phyloP scores from a whole-genome alignment of 2,329 filamentous ascomycete species.

The Cadophora luteo-olivacea region DNA sequence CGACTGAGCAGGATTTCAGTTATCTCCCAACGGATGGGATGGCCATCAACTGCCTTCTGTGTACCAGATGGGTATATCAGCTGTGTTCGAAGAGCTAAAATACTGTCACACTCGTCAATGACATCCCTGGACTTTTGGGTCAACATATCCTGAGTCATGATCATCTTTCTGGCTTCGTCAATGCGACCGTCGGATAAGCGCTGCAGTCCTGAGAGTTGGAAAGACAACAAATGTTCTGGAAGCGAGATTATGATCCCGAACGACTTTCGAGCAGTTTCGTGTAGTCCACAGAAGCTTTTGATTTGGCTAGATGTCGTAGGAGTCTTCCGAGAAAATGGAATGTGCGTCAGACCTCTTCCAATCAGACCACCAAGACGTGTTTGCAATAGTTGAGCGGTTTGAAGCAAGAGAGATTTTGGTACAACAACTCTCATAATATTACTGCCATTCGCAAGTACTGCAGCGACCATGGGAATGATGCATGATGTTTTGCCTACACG shows the following conservation, averaged over 20 bases:
- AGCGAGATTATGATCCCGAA: constrained; percentile 55
- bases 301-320: constrained; percentile 43
- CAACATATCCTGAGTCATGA: constrained; percentile 54
- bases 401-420: constrained; percentile 51
- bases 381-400: constrained; percentile 54
- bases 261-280: constrained; percentile 45
- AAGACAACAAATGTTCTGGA: constrained; percentile 62
- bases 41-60: constrained; percentile 47
- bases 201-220: constrained; percentile 57
- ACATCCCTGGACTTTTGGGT: constrained; percentile 53
- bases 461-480: constrained; percentile 59
- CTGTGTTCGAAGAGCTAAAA: constrained; percentile 48
- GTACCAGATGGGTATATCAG: constrained; percentile 50
- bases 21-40: constrained; percentile 48
- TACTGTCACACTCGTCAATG: constrained; percentile 57
- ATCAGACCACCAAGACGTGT: constrained; percentile 52
- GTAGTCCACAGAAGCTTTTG: constrained; percentile 46
- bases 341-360: constrained; percentile 50
- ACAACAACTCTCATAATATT: constrained; percentile 52
- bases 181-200: constrained; percentile 49
- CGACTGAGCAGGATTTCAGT: constrained; percentile 42
- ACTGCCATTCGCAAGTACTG: constrained; percentile 52
- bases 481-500: constrained; percentile 63
- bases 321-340: constrained; percentile 55
- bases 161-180: constrained; percentile 49